A percentile compares a stretch with the other conserved stretches of the same genome.
Conservation (phyloP, 805 yeast genomes). For the Saccharomycopsis fermentans region DNA sequence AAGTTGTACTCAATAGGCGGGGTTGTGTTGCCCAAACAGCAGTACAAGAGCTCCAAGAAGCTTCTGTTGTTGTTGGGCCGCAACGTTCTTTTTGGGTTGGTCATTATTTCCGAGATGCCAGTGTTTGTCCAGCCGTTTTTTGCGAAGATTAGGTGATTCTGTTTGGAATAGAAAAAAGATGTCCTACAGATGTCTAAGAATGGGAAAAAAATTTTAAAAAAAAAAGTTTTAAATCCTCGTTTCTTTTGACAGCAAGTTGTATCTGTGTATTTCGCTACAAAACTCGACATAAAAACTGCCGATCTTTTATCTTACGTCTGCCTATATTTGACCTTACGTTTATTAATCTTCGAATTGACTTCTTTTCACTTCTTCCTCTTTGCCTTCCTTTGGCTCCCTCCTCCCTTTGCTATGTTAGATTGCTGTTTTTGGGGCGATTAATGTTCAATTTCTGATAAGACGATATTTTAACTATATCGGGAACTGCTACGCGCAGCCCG, state of each 20-base stretch:
- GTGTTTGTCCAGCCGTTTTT: conserved; percentile 7
- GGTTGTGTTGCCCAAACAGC: conserved; percentile 1
- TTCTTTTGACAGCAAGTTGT: too few species aligned
- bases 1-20: conserved; percentile 5
- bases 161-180: too few species aligned
- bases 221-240: too few species aligned
- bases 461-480: background rate
- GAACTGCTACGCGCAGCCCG: background rate
- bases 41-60: background rate
- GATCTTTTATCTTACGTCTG: too few species aligned
- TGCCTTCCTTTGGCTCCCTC: background rate
- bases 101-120: conserved; percentile 7
- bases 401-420: too few species aligned
- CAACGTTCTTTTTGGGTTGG: background rate
- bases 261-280: too few species aligned
- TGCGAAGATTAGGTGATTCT: background rate
- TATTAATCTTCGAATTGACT: too few species aligned
- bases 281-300: too few species aligned
- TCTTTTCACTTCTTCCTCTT: too few species aligned
- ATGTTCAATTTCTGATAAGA: background rate
- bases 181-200: too few species aligned
- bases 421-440: background rate
- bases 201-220: too few species aligned
- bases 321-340: too few species aligned
- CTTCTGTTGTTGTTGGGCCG: background rate